Base-by-base conservation (phyloP, 305 asterid genomes). In the Lippia alba region DNA sequence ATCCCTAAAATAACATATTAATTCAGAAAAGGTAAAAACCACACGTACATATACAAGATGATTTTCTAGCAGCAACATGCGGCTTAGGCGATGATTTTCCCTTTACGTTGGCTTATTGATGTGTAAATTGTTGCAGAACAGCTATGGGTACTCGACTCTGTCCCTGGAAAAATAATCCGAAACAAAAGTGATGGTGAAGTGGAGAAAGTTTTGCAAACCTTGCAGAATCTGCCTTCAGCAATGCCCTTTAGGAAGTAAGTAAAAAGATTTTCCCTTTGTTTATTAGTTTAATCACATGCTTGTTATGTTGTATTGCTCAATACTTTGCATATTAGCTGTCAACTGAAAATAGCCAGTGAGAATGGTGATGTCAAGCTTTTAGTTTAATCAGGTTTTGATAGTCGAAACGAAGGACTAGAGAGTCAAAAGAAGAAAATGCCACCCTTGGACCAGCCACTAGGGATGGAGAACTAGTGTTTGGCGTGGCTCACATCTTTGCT, bases 101-200 rank as follows among this genome's bases (percentile, higher is more conserved):
- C 6, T 56, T 74, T 70, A 41, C 60, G 10, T 75, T 74, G 45
- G 64, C 79, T 79, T 41, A 82, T 68, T 75, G 74, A 78, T 63
- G 74, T 60, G 73, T 64, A 71, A 65, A 69, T 71, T 77, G 87
- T 78, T 87, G 91, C 95, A 89, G 96, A 82, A 74, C 96, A 93
- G 96, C 76, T 93, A 48, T 94, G 98, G 99, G 84, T 94, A 73
- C 76, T 94, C 82, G 98, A 94, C 77, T 90, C 98, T 6, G 92
- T 92, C 66, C 91, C 96, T 76, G 99, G 98, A 73, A 89, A 79
- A 79, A 87, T 90, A 74, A 79, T 72, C 59, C 69, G 33, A 18
- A 85, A 83, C 8, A 77, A 83, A 51, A 77, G 83, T 77, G 89
- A 79, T 65, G 96, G 98, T 72, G 99, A 94, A 79, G 97, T 94